Conservation (phyloP, 257 asterid genomes). For the Fraxinus cuspidata region DNA sequence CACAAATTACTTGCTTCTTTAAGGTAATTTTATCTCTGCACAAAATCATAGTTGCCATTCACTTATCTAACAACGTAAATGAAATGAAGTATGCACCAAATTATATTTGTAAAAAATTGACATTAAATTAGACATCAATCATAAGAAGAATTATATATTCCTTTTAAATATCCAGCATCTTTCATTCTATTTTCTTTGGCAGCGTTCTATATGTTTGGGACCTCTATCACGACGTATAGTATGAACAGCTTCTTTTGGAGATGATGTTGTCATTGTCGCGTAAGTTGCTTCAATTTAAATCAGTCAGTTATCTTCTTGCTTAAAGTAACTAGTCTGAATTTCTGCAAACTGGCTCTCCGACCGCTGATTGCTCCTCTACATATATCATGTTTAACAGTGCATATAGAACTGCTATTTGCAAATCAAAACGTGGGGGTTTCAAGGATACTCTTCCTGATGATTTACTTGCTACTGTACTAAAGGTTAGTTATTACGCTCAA, state of each 20-base stretch:
- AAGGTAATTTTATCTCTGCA: neutral
- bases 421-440: conserved; percentile 83
- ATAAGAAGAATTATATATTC: neutral
- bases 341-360: neutral
- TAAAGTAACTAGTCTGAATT: neutral
- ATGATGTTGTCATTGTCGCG: conserved; percentile 92
- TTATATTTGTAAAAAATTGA: neutral
- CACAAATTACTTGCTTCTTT: neutral
- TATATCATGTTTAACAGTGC: conserved; percentile 51
- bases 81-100: neutral
- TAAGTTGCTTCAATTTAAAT: conserved; percentile 43
- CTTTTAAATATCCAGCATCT: neutral
- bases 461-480: conserved; percentile 83
- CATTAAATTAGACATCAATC: neutral
- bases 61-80: neutral
- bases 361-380: neutral
- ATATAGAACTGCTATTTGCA: conserved; percentile 84
- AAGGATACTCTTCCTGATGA: conserved; percentile 93
- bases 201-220: conserved; percentile 71
- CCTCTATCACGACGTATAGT: no score
- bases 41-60: neutral
- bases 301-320: conserved; percentile 3
- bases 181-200: conserved; percentile 18
- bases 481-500: conserved; percentile 40
- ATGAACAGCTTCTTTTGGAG: conserved; percentile 51